Percentiles rank a stretch among this genome's conserved stretches.
Conservation (phyloP, 2,329 filamentous ascomycete species). For the Amesomyces nigricolor region DNA sequence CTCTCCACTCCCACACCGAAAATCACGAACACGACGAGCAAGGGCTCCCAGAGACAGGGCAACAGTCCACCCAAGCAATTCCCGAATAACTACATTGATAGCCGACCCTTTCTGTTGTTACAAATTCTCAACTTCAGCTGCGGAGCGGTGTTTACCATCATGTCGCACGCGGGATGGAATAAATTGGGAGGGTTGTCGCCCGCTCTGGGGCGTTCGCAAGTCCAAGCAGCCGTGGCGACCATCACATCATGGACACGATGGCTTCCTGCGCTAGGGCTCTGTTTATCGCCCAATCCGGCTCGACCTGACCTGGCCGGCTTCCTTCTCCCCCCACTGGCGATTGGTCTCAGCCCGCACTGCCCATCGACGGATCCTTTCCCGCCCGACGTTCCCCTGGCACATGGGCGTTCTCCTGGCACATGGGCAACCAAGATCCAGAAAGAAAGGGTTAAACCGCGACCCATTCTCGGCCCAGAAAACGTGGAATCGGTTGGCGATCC, state of each 20-base stretch:
- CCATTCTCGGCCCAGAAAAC: constrained; percentile 14
- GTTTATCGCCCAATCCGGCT: neutral
- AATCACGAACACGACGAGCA: neutral
- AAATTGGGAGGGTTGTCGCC: constrained; percentile 9
- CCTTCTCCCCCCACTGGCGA: constrained; percentile 7
- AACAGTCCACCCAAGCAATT: neutral
- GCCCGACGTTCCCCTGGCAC: constrained; percentile 18
- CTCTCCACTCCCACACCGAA: neutral
- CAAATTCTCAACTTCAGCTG: no score
- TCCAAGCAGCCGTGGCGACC: no score
- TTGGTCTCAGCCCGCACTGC: constrained; percentile 13
- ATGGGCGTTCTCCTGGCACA: constrained; percentile 21
- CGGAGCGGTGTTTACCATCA: neutral
- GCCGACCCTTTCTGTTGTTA: no score
- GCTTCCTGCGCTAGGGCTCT: neutral
- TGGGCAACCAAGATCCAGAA: constrained; percentile 27
- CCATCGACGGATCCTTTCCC: constrained; percentile 12
- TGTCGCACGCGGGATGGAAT: constrained; percentile 24
- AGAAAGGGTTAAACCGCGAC: constrained; percentile 18
- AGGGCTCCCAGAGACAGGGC: neutral
- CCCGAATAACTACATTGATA: no score
- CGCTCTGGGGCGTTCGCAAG: constrained; percentile 9
- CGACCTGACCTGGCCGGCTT: neutral
- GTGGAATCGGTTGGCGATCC: constrained; percentile 6
- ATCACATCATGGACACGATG: no score